Evolutionary conservation across 2,329 filamentous ascomycete genomes (phyloP).

Genomic region (Fusarium sp.): DNA sequence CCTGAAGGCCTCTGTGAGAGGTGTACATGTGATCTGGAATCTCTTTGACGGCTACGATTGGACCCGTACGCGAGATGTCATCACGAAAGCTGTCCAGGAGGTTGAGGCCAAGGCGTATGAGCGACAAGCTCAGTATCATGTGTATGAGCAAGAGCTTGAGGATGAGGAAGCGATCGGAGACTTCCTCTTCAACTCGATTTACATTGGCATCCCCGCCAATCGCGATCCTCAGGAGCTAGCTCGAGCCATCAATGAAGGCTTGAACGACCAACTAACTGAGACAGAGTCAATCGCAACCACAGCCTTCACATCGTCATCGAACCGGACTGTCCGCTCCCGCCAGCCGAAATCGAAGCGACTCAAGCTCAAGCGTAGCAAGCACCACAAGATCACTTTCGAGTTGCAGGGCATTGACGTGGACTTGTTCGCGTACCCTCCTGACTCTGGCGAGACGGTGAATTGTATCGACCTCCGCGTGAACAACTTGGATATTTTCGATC

Average conservation of each 20-base stretch:
- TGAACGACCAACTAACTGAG: constrained; percentile 88
- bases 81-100: constrained; percentile 88
- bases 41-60: constrained; percentile 98
- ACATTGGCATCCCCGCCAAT: constrained; percentile 91
- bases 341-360: constrained; percentile 69
- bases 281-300: constrained; percentile 90
- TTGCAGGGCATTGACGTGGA: constrained; percentile 87
- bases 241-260: constrained; percentile 85
- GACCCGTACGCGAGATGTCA: constrained; percentile 86
- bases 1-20: constrained; percentile 81
- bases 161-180: constrained; percentile 91
- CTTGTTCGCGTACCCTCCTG: constrained; percentile 81
- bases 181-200: constrained; percentile 98
- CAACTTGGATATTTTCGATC: constrained; percentile 92
- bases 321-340: constrained; percentile 59
- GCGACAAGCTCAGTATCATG: constrained; percentile 70
- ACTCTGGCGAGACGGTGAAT: constrained; percentile 84
- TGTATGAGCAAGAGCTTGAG: constrained; percentile 78
- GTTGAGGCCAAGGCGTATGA: constrained; percentile 87
- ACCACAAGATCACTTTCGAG: constrained; percentile 96
- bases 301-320: constrained; percentile 71
- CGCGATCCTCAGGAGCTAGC: constrained; percentile 86
- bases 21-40: constrained; percentile 97
- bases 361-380: constrained; percentile 84
- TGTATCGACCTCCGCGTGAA: constrained; percentile 86